Percentiles rank a stretch among this genome's conserved stretches.
phyloP scores from a whole-genome alignment of 805 yeast genomes.

The Lachancea waltii region DNA sequence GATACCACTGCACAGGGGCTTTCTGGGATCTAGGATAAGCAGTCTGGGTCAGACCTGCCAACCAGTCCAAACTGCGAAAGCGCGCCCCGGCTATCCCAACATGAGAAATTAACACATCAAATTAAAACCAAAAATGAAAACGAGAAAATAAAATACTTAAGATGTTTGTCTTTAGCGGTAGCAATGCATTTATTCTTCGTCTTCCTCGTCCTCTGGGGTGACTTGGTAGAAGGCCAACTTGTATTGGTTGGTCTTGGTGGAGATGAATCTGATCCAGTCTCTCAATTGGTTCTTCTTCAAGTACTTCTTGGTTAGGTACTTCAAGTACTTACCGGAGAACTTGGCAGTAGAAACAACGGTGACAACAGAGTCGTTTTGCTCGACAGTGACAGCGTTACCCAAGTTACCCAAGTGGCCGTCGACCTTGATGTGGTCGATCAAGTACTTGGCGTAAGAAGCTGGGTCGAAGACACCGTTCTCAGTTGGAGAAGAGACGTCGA shows the following conservation, averaged over 20 bases:
- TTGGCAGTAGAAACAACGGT: slow-evolving; percentile 84
- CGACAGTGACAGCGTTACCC: slow-evolving; percentile 87
- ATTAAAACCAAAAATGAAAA: slow-evolving; percentile 7
- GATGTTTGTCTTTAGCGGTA: slow-evolving; percentile 1
- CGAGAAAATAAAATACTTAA: slow-evolving; percentile 6
- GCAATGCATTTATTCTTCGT: slow-evolving; percentile 66
- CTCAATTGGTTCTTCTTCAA: slow-evolving; percentile 99
- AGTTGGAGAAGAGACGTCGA: slow-evolving; percentile 95
- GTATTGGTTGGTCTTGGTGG: slow-evolving; percentile 92
- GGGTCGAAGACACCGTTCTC: slow-evolving; percentile 97
- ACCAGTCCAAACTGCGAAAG: slow-evolving; percentile 2
- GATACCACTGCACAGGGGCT: neutral
- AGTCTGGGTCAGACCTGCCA: slow-evolving; percentile 9
- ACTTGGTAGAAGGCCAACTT: slow-evolving; percentile 98
- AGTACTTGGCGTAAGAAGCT: slow-evolving; percentile 94
- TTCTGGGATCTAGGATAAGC: slow-evolving; percentile 6
- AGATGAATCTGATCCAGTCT: slow-evolving; percentile 99
- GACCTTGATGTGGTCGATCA: slow-evolving; percentile 98
- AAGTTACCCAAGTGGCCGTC: slow-evolving; percentile 95
- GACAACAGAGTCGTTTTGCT: slow-evolving; percentile 84
- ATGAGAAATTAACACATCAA: slow-evolving; percentile 5
- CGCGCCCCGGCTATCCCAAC: neutral
- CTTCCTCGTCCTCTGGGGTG: slow-evolving; percentile 92
- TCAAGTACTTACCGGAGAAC: slow-evolving; percentile 99
- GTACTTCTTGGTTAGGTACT: slow-evolving; percentile 99